Base-by-base conservation (phyloP, 2,329 filamentous ascomycete genomes). In the Metarhizium robertsii region DNA sequence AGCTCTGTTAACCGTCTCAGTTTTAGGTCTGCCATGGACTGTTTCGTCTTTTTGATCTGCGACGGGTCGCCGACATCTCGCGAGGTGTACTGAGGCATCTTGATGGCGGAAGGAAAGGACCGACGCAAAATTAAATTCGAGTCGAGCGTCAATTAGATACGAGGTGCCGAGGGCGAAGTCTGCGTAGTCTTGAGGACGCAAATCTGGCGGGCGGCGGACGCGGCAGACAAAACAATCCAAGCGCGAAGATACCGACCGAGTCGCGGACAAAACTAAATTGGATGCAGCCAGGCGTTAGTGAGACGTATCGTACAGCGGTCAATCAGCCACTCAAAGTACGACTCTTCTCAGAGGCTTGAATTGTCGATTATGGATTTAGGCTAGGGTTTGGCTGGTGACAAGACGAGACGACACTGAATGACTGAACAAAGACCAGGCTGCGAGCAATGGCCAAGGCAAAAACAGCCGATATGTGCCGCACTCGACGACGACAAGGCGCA, bases 11-110 rank as follows among this genome's bases (percentile, higher is more conserved):
- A 80, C 62, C 94, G 88, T 67, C 94, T 87, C 67, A 97, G 84
- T 81, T 99, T 99, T 62, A 99, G 83, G 73, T 99, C 94, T 65
- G 92, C 92, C 90, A 99, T 97, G 71, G 90, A 96, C 78, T 97
- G 94, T 80, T 96, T 96, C 79, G 95, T 97, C 79, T 92, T 95
- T 81, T 83, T 85, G 65, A 84, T 82, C 71, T 86, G 82, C 66
- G 80, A 81, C 70, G 82, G 81, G 69, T 86, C 83, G 73, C 81
- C 81, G 59, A 83, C 80, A 68, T 86, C 83, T 65, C 83, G 80
- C 51, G 83, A 85, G 57, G 82, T 84, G 74, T 85, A 86, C 62
- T 81, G 78, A 73, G 83, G 80, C 81, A 85, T 85, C 60, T 70
- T 79, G 70, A 59, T 57, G 70, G 59, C 57, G 58, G 64, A 8